phyloP scores from a whole-genome alignment of 1,139 yeast genomes.

The Trichomonascaceae sp. region DNA sequence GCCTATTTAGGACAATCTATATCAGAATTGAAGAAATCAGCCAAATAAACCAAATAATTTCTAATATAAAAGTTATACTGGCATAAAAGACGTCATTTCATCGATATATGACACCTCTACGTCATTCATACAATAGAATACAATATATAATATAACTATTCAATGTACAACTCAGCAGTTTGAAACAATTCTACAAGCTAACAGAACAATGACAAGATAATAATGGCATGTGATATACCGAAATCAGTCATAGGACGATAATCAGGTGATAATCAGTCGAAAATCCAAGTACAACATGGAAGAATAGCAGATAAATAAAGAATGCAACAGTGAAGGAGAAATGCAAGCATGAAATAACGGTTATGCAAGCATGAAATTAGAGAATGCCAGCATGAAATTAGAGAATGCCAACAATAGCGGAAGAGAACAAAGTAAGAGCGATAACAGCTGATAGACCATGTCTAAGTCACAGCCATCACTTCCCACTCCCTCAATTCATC shows the following conservation, averaged over 20 bases:
- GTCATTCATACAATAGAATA: too few relatives aligned
- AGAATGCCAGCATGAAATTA: neutral
- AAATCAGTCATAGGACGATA: too few relatives aligned
- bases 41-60: too few relatives aligned
- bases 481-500: slow-evolving; percentile 28
- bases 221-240: neutral
- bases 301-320: neutral
- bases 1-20: too few relatives aligned
- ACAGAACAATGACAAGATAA: neutral
- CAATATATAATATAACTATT: neutral
- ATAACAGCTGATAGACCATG: neutral
- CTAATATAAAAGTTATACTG: too few relatives aligned
- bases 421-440: neutral
- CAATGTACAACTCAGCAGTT: neutral
- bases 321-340: neutral
- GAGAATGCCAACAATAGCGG: neutral
- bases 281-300: neutral
- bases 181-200: neutral
- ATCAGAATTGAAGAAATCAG: too few relatives aligned
- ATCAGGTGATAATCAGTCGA: too few relatives aligned
- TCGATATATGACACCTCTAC: too few relatives aligned
- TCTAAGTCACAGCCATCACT: too few relatives aligned
- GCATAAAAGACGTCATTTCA: too few relatives aligned
- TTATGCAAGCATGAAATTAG: neutral
- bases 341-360: neutral